Base-by-base conservation (phyloP, 345 rosid species). In the Zanthoxylum bungeanum region DNA sequence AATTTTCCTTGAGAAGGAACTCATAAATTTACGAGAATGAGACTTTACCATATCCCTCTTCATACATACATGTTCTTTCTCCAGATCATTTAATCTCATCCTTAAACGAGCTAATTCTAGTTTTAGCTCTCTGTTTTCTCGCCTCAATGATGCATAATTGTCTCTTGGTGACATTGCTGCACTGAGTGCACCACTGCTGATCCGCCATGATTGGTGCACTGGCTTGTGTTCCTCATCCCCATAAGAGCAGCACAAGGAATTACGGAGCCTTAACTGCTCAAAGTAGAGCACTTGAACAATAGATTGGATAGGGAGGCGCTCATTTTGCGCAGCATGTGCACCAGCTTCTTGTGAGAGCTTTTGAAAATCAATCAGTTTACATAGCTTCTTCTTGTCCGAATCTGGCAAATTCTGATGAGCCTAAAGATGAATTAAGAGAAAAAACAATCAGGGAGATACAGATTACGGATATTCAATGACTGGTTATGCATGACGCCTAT, bases 321-420 rank as follows among this genome's bases (percentile, higher is more conserved):
- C 98, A 60, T 94, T 94, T 66, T 94, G 97, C 0, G 98, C 96
- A 49, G 98, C 98, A 60, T 94, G 98, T 10, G 97, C 92, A n/a
- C 98, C 98, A 1, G 93, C 98, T 68, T 94, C 98, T 79, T 86
- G 97, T 12, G 98, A 92, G 64, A 94, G 97, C 88, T 94, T 94
- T 77, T 94, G 98, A 80, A 92, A 94, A 79, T 94, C 98, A 0
- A 94, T 85, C 76, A 89, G 79, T 75, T 90, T 94, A 73, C 89
- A 84, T 2, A 92, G 83, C 84, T 78, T 88, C 86, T 90, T 92
- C 89, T 81, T 86, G 84, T 94, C 98, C 16, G 86, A 80, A 68
- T 94, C 98, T 39, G 87, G 72, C 78, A 89, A 75, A 58, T 81
- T 83, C 72, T 81, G 92, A 85, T 92, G 98, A 63, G 97, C 90